phyloP scores from a whole-genome alignment of 805 yeast genomes.

The Debaryomyces prosopidis region DNA sequence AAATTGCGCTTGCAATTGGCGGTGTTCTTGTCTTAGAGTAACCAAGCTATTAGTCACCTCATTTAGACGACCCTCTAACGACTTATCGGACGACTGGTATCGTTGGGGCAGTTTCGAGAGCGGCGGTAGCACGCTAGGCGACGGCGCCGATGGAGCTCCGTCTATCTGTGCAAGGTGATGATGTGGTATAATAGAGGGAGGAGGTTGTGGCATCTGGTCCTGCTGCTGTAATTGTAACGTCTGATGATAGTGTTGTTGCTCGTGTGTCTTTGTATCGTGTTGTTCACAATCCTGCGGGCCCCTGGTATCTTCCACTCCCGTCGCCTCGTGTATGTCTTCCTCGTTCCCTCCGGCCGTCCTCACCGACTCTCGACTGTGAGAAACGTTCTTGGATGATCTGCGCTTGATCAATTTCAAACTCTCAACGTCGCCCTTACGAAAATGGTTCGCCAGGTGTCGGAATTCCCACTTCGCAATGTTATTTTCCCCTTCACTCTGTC shows the following conservation, averaged over 20 bases:
- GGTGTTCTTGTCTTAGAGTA: conserved; percentile 42
- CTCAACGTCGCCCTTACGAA: conserved; percentile 79
- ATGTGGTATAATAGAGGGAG: not conserved
- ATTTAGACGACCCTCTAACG: conserved; percentile 7
- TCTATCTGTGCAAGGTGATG: conserved; percentile 5
- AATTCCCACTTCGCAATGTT: conserved; percentile 69
- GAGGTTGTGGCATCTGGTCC: conserved; percentile 2
- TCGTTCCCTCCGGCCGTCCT: conserved; percentile 34
- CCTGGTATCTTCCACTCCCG: not conserved
- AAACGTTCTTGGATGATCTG: conserved; percentile 51
- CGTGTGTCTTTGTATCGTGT: conserved; percentile 4
- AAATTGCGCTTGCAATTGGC: conserved; percentile 43
- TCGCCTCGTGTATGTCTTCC: not conserved
- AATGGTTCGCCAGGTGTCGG: conserved; percentile 75
- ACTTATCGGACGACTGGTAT: not conserved
- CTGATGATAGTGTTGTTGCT: conserved; percentile 8
- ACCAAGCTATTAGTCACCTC: conserved; percentile 42
- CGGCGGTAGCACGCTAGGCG: not conserved
- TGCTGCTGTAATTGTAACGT: conserved; percentile 13
- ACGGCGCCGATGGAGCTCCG: not conserved
- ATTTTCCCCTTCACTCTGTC: conserved; percentile 22
- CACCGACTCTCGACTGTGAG: conserved; percentile 40
- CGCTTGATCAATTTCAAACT: conserved; percentile 75
- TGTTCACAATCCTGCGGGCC: not conserved
- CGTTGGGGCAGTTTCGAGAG: not conserved